Conservation (phyloP, 1,284 basidiomycete species). For the Boletus calvinii region DNA sequence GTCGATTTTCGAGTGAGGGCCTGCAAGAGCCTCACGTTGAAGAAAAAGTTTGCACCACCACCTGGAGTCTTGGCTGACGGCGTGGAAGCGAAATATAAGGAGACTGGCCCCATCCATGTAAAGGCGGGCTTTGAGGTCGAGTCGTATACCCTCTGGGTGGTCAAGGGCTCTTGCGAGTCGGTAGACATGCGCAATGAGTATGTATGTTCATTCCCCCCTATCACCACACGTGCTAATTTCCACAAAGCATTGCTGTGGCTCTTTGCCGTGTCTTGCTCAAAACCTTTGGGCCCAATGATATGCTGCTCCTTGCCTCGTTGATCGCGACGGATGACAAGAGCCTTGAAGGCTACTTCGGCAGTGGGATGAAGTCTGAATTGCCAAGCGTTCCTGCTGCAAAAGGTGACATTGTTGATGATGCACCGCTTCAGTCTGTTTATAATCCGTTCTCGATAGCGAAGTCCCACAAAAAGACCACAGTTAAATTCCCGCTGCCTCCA, state of each 20-base stretch:
- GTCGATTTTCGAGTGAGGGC: conserved; percentile 5
- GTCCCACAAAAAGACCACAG: not conserved
- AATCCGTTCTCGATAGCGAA: not conserved
- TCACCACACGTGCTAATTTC: not conserved
- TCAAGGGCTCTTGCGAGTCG: not conserved
- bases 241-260: conserved; percentile 20
- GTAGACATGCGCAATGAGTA: conserved; percentile 9
- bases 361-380: not conserved
- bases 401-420: not conserved
- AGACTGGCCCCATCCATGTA: not conserved
- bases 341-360: conserved; percentile 4
- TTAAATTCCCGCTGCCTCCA: conserved; percentile 3
- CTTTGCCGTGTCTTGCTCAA: conserved; percentile 25
- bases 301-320: conserved; percentile 21
- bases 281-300: conserved; percentile 19
- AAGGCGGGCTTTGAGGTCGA: conserved; percentile 8
- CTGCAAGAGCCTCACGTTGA: conserved; percentile 15
- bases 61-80: conserved; percentile 1
- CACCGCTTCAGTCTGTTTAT: not conserved
- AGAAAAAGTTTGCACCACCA: conserved; percentile 17
- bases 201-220: not conserved
- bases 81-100: not conserved
- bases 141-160: conserved; percentile 14
- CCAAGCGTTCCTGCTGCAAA: not conserved
- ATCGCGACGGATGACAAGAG: conserved; percentile 13